Evolutionary conservation across 768 basidiomycete species (phyloP), one percentile per base, ranked within the genome.

Genomic region (Auricularia heimuer): DNA sequence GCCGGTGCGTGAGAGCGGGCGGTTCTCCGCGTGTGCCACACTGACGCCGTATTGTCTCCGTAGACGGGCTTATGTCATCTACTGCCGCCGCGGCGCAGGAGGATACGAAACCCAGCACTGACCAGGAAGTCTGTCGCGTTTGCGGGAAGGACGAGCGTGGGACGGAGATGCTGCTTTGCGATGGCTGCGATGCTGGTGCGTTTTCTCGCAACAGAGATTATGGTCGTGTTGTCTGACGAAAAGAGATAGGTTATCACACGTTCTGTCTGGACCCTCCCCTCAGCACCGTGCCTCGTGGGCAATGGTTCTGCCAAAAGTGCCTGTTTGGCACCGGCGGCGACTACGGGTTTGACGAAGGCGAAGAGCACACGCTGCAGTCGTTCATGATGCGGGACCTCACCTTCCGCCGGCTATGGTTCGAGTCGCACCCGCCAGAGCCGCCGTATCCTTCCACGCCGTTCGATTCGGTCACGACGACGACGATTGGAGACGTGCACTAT

Each of bases 261-360:
- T 94, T 90, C 74, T 99, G 97, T 73, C 87, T 99, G 65, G 90
- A 94, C 71, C 97, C 97, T 12, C 95, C 95, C 21, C 78, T 98
- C 63, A 77, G 81, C 8, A 77, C 81, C 2, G 90, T 99, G 64
- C 97, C 97, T 1, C 90, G 89, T 71, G 93, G 94, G 47, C 88
- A 96, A 68, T 99, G 96, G 96, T 98, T 86, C 73, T 99, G 97
- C 74, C 90, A 89, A 70, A 86, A 87, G 3, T 99, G 97, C 73
- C 79, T 99, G 24, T 82, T 94, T 47, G 89, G 87, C 45, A 95
- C 92, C 0, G 95, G 96, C 11, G 91, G 91, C 62, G 97, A 98
- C 76, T 99, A 92, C 70, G 97, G 97, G 36, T 99, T 98, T 71
- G 97, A 98, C 70, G 95, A 98, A 71, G 97, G 97, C 47, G 89